Base-by-base conservation (phyloP, 2,329 filamentous ascomycete genomes). In the Mariannaea sp. region DNA sequence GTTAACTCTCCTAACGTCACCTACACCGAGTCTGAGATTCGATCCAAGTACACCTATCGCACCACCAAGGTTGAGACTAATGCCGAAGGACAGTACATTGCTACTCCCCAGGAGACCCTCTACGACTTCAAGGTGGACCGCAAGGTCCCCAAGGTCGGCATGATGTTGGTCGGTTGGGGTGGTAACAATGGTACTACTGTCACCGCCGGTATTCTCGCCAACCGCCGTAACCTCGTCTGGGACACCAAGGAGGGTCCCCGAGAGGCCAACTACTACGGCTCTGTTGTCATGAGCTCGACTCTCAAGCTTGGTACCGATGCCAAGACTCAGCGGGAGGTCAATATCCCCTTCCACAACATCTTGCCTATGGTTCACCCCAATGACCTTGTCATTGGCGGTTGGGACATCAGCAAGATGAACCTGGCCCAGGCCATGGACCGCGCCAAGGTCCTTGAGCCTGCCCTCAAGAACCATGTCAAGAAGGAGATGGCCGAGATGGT, bases 121-220 rank as follows among this genome's bases (percentile, higher is more conserved):
- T 99, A 97, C 75, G 88, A 97, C 80, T 97, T 99, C 88, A 96
- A 96, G 83, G 90, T 94, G 69, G 89, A 96, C 72, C 91, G 93
- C 73, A 90, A 89, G 75, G 84, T 97, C 55, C 91, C 92, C 75
- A 96, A 93, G 82, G 84, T 91, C 64, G 94, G 94, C 70, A 84
- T 97, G 79, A 97, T 99, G 94, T 83, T 99, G 62, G 93, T 99
- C 64, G 94, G 94, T 60, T 93, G 89, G 86, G 94, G 94, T 75
- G 94, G 94, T 70, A 99, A 99, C 85, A 99, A 99, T 72, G 94
- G 94, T 62, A 91, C 91, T 62, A 99, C 94, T 53, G 91, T 99
- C 58, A 97, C 94, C 55, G 94, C 94, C 58, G 94, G 93, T 73
- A 96, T 99, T 75, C 83, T 99, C 71, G 94, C 93, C 76, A 99